Evolutionary conservation across 225 moss, liverwort and hornwort species (phyloP).

Genomic region (Physcomitrium patens): DNA sequence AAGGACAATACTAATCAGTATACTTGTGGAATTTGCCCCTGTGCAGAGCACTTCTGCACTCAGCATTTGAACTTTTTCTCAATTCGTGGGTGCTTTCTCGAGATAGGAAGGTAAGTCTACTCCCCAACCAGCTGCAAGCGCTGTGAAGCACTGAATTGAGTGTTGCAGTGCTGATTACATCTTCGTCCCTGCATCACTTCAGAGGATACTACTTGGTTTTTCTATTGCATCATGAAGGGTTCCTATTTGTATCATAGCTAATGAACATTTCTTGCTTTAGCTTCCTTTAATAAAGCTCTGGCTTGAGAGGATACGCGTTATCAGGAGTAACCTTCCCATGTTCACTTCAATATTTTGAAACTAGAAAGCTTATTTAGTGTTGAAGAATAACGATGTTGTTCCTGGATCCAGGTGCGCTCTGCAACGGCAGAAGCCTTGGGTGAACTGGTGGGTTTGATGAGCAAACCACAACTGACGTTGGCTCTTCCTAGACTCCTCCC

Average conservation of each 20-base stretch:
- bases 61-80: constrained; percentile 91
- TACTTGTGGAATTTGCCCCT: constrained; percentile 18
- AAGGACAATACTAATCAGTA: constrained; percentile 12
- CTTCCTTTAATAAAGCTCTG: constrained; percentile 16
- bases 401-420: constrained; percentile 69
- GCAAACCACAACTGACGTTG: constrained; percentile 71
- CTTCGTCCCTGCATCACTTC: background rate
- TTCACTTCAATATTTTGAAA: constrained; percentile 17
- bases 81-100: constrained; percentile 88
- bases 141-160: constrained; percentile 4
- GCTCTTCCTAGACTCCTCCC: constrained; percentile 88
- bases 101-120: constrained; percentile 55
- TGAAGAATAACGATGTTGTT: constrained; percentile 28
- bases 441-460: constrained; percentile 84
- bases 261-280: constrained; percentile 16
- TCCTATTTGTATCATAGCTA: background rate
- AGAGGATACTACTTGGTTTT: background rate
- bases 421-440: constrained; percentile 92
- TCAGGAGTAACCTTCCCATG: constrained; percentile 10
- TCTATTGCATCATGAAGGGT: constrained; percentile 10
- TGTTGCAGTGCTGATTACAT: constrained; percentile 4
- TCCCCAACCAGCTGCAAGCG: constrained; percentile 30
- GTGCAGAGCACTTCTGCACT: constrained; percentile 89
- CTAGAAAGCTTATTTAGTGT: constrained; percentile 8
- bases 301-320: constrained; percentile 1